Evolutionary conservation across 176 grass and related monocot genomes (phyloP), one percentile per base, ranked within the genome.

Genomic region (Aechmea fasciata): DNA sequence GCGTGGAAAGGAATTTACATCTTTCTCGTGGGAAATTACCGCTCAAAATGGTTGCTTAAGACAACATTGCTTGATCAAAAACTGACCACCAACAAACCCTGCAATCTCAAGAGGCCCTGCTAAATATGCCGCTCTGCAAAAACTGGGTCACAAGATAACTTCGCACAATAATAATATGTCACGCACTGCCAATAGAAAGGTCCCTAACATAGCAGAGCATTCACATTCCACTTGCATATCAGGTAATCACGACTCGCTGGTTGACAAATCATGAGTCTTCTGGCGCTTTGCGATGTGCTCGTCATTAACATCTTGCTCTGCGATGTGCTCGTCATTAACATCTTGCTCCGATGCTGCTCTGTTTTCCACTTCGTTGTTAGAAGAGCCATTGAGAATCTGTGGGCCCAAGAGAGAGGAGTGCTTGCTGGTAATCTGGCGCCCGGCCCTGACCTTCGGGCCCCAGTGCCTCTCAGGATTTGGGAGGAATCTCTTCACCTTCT

Each of bases 401-500:
- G 84, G 22, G 61, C 94, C 94, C 64, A 90, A 82, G 50, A 90
- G 76, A 47, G 94, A 99, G 23, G 71, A 69, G 57, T 99, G 87
- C 54, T 99, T 99, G 55, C 79, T 99, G 55, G 87, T 93, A 67
- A 99, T 93, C 78, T 81, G 85, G 73, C 94, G 74, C 17, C 94
- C 94, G 10, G 87, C 94, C 68, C 84, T 87, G 63, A 87, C 80
- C 84, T 99, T 99, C 0, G 94, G 89, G 26, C 94, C 94, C 94
- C 89, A 99, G 61, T 92, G 82, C 18, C 85, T 84, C 74, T 90
- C 89, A 14, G 94, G 94, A 77, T 99, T 99, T 9, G 89, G 94
- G 76, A 93, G 89, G 71, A 87, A 99, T 8, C 94, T 71, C 13
- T 90, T 85, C n/a, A 84, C 71, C 82, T 97, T 97, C 69, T 90